Percentiles rank a stretch among this genome's conserved stretches.
phyloP scores from a whole-genome alignment of 441 rosid genomes.

The Corymbia calophylla region DNA sequence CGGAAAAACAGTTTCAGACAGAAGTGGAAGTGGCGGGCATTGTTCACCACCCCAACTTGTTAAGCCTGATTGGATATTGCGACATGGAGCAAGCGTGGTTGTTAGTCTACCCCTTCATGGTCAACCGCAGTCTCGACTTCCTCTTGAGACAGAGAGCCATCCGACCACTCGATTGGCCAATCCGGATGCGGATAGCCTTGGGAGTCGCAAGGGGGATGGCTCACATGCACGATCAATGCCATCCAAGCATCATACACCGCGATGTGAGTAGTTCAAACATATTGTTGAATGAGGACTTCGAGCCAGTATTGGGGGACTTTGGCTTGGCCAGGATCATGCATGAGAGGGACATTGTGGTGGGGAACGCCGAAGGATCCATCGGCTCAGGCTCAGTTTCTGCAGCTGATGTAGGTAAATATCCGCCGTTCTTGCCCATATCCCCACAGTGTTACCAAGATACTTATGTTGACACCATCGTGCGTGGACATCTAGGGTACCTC shows the following conservation, averaged over 20 bases:
- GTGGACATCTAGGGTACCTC: rapidly evolving
- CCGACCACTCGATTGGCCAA: not conserved
- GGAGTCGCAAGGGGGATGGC: not conserved
- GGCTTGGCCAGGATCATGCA: not conserved
- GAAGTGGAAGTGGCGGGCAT: not conserved
- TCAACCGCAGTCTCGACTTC: not conserved
- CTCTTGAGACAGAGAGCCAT: rapidly evolving
- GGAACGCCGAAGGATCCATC: not conserved
- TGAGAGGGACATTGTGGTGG: not conserved
- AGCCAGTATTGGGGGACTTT: not conserved
- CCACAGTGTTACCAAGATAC: not conserved
- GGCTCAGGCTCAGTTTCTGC: not conserved
- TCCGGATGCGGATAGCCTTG: not conserved
- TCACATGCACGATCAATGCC: not conserved
- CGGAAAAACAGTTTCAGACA: not conserved
- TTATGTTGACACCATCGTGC: not conserved
- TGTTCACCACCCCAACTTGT: not conserved
- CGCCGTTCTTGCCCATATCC: not conserved
- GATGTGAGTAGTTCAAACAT: not conserved
- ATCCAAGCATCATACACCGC: not conserved
- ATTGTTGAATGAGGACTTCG: not conserved
- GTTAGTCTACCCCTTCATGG: not conserved
- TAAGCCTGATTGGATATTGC: not conserved
- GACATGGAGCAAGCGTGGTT: not conserved
- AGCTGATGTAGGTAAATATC: not conserved